These are phyloP conservation scores for Cladosporium cucumerinum DNA, from an alignment of 2,329 filamentous ascomycete species.

Conservation along the genomic window DNA sequence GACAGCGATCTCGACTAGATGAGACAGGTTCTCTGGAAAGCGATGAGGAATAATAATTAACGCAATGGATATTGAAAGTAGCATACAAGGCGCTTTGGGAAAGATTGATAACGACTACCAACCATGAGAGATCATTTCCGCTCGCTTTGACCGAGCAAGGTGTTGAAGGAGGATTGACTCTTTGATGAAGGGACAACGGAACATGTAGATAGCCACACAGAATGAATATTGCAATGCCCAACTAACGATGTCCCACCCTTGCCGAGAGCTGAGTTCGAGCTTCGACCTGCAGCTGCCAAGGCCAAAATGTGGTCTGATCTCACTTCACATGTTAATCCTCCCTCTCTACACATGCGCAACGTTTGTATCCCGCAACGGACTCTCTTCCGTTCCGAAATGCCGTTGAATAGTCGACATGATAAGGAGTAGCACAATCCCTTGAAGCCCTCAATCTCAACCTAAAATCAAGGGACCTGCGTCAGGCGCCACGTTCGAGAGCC, in stretches of 20 bases:
- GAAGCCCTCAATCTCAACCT: background rate
- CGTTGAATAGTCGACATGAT: background rate
- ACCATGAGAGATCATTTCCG: background rate
- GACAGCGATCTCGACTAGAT: conserved; percentile 29
- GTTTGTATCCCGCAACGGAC: too few species aligned
- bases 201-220: conserved; percentile 15
- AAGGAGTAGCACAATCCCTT: background rate
- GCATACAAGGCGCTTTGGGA: conserved; percentile 2
- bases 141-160: conserved; percentile 5
- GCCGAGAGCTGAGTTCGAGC: background rate
- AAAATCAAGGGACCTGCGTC: background rate
- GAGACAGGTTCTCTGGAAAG: background rate
- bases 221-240: background rate
- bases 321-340: background rate
- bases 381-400: background rate
- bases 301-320: background rate
- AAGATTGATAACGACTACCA: conserved; percentile 10
- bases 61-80: background rate
- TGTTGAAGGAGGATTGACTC: background rate
- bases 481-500: background rate
- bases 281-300: background rate
- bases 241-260: background rate
- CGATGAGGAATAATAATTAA: background rate
- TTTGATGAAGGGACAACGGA: conserved; percentile 10
- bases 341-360: background rate